A percentile compares a stretch with the other conserved stretches of the same genome.
These are phyloP conservation scores for Globisporangium paroecandrum DNA, from an alignment of 352 stramenopile species.

Conservation along the genomic window DNA sequence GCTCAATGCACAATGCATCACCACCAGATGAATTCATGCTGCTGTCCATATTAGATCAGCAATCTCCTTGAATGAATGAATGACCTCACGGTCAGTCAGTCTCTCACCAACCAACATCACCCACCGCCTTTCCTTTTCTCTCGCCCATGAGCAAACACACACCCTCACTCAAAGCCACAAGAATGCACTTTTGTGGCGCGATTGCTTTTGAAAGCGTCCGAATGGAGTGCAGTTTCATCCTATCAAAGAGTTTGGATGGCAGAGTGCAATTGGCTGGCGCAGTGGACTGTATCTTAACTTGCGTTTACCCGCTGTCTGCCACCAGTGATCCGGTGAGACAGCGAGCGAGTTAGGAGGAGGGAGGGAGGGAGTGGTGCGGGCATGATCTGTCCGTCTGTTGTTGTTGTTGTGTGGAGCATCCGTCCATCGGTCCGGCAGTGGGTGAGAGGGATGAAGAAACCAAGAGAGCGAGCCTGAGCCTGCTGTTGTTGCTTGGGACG, in stretches of 20 bases:
- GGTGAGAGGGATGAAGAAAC: background rate
- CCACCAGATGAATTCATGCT: background rate
- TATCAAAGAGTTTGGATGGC: background rate
- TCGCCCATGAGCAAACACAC: background rate
- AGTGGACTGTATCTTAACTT: background rate
- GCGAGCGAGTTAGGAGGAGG: background rate
- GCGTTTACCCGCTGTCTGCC: background rate
- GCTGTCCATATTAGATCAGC: background rate
- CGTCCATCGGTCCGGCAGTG: background rate
- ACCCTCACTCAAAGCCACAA: background rate
- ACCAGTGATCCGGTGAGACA: background rate
- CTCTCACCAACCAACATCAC: background rate
- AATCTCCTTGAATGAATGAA: background rate
- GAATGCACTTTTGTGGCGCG: background rate
- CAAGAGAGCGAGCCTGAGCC: background rate
- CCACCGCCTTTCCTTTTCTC: background rate
- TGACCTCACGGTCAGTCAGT: background rate
- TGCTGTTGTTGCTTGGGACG: constrained; percentile 1
- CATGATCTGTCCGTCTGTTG: constrained; percentile 2
- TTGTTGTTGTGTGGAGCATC: no score
- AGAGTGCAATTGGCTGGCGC: background rate
- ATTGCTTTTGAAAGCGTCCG: background rate
- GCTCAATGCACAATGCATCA: background rate
- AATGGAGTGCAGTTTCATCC: background rate
- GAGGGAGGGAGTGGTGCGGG: background rate